Percentiles rank a stretch among this genome's conserved stretches.
Conservation (phyloP, 1,139 yeast genomes). For the Taiozyma sp. region DNA sequence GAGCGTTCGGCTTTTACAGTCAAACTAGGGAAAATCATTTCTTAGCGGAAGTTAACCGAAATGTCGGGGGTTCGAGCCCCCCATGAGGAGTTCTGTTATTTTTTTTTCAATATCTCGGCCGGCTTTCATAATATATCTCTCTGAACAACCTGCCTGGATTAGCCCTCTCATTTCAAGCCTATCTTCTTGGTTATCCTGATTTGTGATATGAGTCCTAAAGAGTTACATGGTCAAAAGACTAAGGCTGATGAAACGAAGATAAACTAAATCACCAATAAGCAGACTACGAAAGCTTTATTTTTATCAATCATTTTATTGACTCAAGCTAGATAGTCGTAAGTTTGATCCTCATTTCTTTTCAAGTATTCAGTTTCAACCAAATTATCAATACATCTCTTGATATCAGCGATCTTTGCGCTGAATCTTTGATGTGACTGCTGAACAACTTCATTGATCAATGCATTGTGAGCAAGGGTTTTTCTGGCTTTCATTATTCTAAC, state of each 20-base stretch:
- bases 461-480: constrained; percentile 72
- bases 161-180: no score
- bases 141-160: no score
- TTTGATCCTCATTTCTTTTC: constrained; percentile 69
- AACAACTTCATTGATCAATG: constrained; percentile 82
- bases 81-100: not conserved
- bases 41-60: constrained; percentile 1
- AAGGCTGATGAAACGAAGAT: no score
- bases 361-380: constrained; percentile 86
- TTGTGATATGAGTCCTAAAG: no score
- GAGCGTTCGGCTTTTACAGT: constrained; percentile 1
- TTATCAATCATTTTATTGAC: not conserved
- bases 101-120: not conserved
- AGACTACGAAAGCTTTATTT: not conserved
- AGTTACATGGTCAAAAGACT: no score
- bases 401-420: constrained; percentile 79
- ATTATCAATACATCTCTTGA: constrained; percentile 81
- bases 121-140: no score
- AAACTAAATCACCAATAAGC: no score
- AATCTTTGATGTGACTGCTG: constrained; percentile 84
- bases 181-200: no score
- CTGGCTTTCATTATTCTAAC: constrained; percentile 97
- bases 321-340: constrained; percentile 73
- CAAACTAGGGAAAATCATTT: not conserved
- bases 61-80: constrained; percentile 1